These are phyloP conservation scores for Collariella sp. DNA, from an alignment of 495 filamentous ascomycete genomes.

Conservation along the genomic window DNA sequence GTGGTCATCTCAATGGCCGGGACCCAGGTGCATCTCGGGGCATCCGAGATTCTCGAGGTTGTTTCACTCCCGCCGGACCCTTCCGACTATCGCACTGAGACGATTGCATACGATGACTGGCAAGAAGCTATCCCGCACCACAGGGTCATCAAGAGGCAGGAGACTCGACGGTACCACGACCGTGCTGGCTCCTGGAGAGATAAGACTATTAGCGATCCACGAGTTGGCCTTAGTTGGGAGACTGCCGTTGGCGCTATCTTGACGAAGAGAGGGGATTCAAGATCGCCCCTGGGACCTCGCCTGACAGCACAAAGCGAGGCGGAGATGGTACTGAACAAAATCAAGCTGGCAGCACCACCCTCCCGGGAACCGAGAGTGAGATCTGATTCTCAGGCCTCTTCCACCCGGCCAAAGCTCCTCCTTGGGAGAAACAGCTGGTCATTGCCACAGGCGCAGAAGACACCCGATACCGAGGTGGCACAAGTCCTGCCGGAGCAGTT, in stretches of 20 bases:
- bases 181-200: constrained; percentile 43
- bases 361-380: constrained; percentile 11
- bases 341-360: constrained; percentile 21
- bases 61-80: background rate
- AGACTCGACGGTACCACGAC: constrained; percentile 38
- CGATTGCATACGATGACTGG: constrained; percentile 13
- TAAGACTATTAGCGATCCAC: constrained; percentile 38
- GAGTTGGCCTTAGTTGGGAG: constrained; percentile 37
- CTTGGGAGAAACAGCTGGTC: constrained; percentile 30
- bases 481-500: constrained; percentile 24
- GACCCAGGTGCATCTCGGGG: background rate
- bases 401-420: constrained; percentile 21
- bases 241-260: constrained; percentile 29
- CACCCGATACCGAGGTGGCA: constrained; percentile 15
- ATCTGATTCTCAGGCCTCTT: constrained; percentile 2
- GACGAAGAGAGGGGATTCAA: background rate
- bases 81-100: background rate
- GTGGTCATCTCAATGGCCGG: constrained; percentile 4
- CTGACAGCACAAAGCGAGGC: constrained; percentile 33
- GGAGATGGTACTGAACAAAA: constrained; percentile 31
- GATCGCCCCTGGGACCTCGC: constrained; percentile 17
- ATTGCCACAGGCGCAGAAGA: constrained; percentile 22
- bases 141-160: constrained; percentile 36
- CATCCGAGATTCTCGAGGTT: background rate
- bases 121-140: constrained; percentile 29